Evolutionary conservation across 164 flowering plant genomes (phyloP), one percentile per base, ranked within the genome.

Genomic region (Kalanchoe fedtschenkoi): DNA sequence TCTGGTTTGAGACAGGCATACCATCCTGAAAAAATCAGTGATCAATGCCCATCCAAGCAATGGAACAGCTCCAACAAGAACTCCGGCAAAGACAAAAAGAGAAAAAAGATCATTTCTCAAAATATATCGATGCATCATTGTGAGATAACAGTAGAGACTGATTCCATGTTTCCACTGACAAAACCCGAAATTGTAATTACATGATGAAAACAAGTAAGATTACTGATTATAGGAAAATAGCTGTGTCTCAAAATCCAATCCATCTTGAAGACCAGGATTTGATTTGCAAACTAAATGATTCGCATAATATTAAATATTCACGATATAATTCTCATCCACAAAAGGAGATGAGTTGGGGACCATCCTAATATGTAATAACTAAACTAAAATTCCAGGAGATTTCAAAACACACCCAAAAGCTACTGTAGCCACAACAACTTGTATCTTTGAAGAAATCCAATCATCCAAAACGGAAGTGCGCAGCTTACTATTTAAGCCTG

Each of bases 341-440:
- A 0, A 7, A 46, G 53, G 11, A 19, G 30, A 22, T 51, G 15
- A 17, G 32, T 24, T 51, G 32, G 56, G 30, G 32, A 2, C 28
- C 14, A 15, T 17, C 32, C 7, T 17, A 26, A 51, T 13, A n/a
- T 42, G 4, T 5, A 13, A 22, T 5, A 13, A 22, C 3, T 21
- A 51, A 51, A 26, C n/a, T 47, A 47, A 21, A 29, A 15, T 5
- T 21, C 17, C 17, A 33, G 6, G 43, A 34, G 26, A 41, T 58
- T 22, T 42, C 14, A 47, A 11, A 32, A 14, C 73, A 51, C 86
- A 92, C 98, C 98, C 98, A 61, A 91, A 92, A 64, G 98, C 98
- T 42, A 92, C 95, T 22, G 98, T 92, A 32, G 98, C 98, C 63
- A 89, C 89, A 62, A 92, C 91, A 60, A 92, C 89, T 77, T 86